Evolutionary conservation across 2,329 filamentous ascomycete species (phyloP).

Genomic region (Cercospora zeina): DNA sequence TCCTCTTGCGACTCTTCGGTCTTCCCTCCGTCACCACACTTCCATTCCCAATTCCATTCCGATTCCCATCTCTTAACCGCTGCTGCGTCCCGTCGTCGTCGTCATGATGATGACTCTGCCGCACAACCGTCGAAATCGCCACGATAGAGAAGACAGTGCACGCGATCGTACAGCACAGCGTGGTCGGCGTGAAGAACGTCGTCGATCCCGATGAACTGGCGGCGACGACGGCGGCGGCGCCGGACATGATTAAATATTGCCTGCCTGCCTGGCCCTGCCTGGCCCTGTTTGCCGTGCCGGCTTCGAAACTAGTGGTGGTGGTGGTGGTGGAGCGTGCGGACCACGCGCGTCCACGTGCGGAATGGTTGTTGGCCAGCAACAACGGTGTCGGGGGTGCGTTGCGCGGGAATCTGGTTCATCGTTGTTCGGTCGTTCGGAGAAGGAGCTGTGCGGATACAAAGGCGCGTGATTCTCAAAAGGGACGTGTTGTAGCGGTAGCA

Average conservation of each 20-base stretch:
- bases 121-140: conserved; percentile 30
- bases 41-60: background rate
- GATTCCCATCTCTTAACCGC: too few species aligned
- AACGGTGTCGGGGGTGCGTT: background rate
- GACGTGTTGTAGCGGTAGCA: background rate
- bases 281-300: too few species aligned
- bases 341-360: background rate
- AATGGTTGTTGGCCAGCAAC: background rate
- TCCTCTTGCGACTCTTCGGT: conserved; percentile 11
- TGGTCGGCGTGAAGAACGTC: conserved; percentile 30
- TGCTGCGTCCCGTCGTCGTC: background rate
- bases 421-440: background rate
- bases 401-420: background rate
- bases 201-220: conserved; percentile 4
- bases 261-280: too few species aligned
- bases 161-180: conserved; percentile 31
- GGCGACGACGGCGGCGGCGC: too few species aligned
- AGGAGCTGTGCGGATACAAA: background rate
- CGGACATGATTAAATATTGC: too few species aligned
- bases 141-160: conserved; percentile 34
- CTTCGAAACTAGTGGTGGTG: too few species aligned
- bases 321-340: background rate
- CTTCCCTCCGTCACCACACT: background rate
- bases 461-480: background rate
- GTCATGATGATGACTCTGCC: conserved; percentile 11